Evolutionary conservation across 176 grass and related monocot species (phyloP), one percentile per base, ranked within the genome.

Genomic region (Musa beccarii): DNA sequence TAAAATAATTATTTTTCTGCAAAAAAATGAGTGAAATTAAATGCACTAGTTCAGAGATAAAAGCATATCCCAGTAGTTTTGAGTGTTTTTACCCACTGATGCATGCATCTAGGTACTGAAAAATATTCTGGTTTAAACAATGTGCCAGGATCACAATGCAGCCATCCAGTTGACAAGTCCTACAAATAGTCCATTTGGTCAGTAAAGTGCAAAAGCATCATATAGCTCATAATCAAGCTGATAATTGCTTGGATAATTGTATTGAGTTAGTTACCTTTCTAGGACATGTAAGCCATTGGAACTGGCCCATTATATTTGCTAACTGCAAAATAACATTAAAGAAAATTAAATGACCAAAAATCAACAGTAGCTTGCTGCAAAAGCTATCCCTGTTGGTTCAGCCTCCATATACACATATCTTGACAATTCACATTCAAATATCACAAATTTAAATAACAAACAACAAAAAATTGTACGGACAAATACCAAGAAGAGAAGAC

Each of bases 221-320:
- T 17, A 57, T 8, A 74, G 53, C 52, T 73, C 24, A 83, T 19
- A 63, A 80, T 66, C 56, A 50, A 77, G 52, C 19, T 21, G 8
- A 68, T 14, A 24, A 52, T 14, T 80, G 28, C 17, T 63, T 54
- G 10, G 22, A 29, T 62, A 78, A 80, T 67, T 16, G 75, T 71
- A 77, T 63, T 22, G 22, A 66, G 12, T 26, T 43, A 78, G 17
- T 74, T 61, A 96, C 96, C 88, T 88, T 99, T 85, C 91, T 87
- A 79, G 96, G 91, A 57, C 96, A 99, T 21, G 96, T 86, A 78
- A 99, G 81, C 86, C 96, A 94, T 10, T 79, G 90, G 79, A 87
- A 99, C 79, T 14, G 83, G 8, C 96, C 91, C 96, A 99, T 86
- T 83, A 88, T 79, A 68, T 91, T 91, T 86, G 96, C 90, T 85